Base-by-base conservation (phyloP, 768 basidiomycete species). In the Amanita fuliginea region DNA sequence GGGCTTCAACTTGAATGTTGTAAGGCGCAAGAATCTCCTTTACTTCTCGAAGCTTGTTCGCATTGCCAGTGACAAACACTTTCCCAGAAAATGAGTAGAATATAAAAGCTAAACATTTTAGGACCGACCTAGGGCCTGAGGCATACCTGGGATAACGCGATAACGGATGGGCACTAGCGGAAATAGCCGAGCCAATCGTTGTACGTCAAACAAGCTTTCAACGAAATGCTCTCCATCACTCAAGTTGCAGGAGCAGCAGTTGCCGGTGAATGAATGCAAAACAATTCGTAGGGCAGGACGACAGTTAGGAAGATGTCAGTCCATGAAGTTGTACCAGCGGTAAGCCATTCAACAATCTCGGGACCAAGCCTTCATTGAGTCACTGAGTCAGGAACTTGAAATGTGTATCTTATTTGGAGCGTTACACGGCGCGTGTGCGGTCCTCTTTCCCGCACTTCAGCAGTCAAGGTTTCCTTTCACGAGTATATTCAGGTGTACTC, bases 1-100 rank as follows among this genome's bases (percentile, higher is more conserved):
- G 75, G 2, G 87, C 85, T 46, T 83, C 81, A 43, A 98, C 76
- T 47, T 83, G 77, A 55, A 97, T 77, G 7, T 83, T 77, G n/a
- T 73, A 64, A 13, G 67, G 59, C 0, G 75, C 76, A 14, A 98
- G 73, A 60, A 98, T 97, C 28, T 78, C 77, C 57, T 80, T 78
- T 53, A 94, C 91, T 67, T 98, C 95, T 52, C 73, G 76, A 22
- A 98, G 72, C 64, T 98, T 98, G 71, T 93, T 91, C 16, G 82
- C 77, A 62, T 98, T 97, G 22, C 93, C 90, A 0, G 95, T 97
- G 14, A 97, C 91, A 63, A 97, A 96, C 21, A 86, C 93, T 95
- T 30, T 30, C 10, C 16, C 3, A 34, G 13, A 19, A 34, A 4
- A 33, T 34, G 6, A 34, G 8, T n/a, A 19, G 8, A 16, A 30